Percentiles rank a stretch among this genome's conserved stretches.
These are phyloP conservation scores for Durotheca rogersii DNA, from an alignment of 495 filamentous ascomycete species.

Conservation along the genomic window DNA sequence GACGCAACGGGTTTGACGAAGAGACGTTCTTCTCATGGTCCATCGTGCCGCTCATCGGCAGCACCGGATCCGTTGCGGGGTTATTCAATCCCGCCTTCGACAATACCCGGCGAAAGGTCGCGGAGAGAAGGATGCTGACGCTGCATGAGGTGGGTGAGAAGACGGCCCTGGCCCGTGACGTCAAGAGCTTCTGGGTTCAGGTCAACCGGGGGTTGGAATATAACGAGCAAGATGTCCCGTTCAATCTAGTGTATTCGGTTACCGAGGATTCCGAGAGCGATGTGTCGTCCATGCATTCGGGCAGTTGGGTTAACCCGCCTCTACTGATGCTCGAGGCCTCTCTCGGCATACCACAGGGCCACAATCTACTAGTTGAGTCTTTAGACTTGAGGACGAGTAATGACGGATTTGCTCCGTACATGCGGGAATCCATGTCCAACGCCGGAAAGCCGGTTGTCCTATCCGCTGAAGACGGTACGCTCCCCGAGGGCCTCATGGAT, in stretches of 20 bases:
- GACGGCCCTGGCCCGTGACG: constrained; percentile 64
- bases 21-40: constrained; percentile 72
- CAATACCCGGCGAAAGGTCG: constrained; percentile 64
- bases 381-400: constrained; percentile 61
- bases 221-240: constrained; percentile 64
- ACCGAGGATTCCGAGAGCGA: constrained; percentile 62
- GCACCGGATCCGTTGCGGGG: constrained; percentile 61
- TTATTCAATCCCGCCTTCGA: constrained; percentile 70
- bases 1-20: constrained; percentile 60
- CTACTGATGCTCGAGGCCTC: constrained; percentile 61
- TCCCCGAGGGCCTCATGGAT: constrained; percentile 58
- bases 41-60: constrained; percentile 65
- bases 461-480: constrained; percentile 56
- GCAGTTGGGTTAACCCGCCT: constrained; percentile 52
- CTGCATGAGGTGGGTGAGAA: constrained; percentile 69
- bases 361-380: constrained; percentile 51
- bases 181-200: constrained; percentile 62
- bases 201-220: constrained; percentile 58
- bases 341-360: constrained; percentile 61
- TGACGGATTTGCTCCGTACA: constrained; percentile 64
- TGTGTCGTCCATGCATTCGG: constrained; percentile 61
- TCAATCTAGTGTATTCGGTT: constrained; percentile 64
- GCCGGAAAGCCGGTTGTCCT: constrained; percentile 57
- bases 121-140: constrained; percentile 65
- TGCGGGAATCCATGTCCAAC: constrained; percentile 66